Conservation (phyloP, 352 stramenopile species). For the Phytophthora megakarya region DNA sequence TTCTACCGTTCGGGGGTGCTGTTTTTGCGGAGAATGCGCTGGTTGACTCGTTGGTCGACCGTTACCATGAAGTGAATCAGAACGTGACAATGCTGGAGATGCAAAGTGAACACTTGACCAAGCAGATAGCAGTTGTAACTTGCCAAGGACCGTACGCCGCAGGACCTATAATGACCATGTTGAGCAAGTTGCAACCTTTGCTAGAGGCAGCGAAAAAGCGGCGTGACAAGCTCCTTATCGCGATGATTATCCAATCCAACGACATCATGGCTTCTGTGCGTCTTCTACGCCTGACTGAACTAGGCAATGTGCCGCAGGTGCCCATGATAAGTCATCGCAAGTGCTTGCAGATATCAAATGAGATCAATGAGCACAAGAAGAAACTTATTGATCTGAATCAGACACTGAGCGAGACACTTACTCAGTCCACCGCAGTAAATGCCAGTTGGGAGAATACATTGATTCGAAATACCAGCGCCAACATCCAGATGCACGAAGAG, state of each 20-base stretch:
- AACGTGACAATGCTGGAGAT: conserved; percentile 52
- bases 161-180: conserved; percentile 28
- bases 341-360: conserved; percentile 53
- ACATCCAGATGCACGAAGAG: conserved; percentile 54
- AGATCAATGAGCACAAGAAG: conserved; percentile 52
- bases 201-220: conserved; percentile 35
- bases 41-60: conserved; percentile 59
- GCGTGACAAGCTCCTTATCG: conserved; percentile 49
- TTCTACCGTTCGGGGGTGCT: conserved; percentile 29
- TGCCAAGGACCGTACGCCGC: conserved; percentile 49
- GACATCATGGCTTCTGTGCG: conserved; percentile 63
- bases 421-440: conserved; percentile 32
- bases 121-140: conserved; percentile 50
- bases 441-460: conserved; percentile 43
- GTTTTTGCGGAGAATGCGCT: conserved; percentile 51
- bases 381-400: conserved; percentile 44
- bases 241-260: conserved; percentile 60
- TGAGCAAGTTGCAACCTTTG: conserved; percentile 36
- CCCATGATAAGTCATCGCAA: conserved; percentile 56
- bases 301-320: conserved; percentile 70
- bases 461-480: conserved; percentile 48
- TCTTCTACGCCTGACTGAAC: conserved; percentile 49
- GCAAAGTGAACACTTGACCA: conserved; percentile 42
- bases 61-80: conserved; percentile 53
- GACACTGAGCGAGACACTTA: conserved; percentile 47